These are phyloP conservation scores for Dioscorea alata DNA, from an alignment of 106 monocot genomes.

Conservation along the genomic window DNA sequence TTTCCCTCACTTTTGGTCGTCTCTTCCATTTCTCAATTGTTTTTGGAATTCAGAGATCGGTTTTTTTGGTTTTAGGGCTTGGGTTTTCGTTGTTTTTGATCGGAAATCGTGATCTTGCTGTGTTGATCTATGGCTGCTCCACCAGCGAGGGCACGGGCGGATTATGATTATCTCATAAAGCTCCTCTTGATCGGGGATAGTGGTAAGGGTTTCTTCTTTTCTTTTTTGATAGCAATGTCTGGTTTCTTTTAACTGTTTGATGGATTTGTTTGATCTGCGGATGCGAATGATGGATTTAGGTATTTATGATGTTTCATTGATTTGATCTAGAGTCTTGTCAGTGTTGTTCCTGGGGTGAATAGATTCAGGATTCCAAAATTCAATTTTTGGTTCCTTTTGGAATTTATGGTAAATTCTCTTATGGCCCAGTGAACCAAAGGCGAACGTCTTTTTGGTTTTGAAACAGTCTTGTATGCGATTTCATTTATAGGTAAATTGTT, in stretches of 20 bases:
- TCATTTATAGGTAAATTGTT: too few species aligned
- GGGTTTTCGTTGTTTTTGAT: too few species aligned
- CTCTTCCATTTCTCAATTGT: background rate
- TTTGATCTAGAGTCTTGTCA: too few species aligned
- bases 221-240: background rate
- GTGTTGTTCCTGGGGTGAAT: too few species aligned
- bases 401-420: too few species aligned
- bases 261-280: background rate
- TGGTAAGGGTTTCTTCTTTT: conserved; percentile 8
- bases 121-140: conserved; percentile 63
- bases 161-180: conserved; percentile 90
- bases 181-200: conserved; percentile 51
- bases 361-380: too few species aligned
- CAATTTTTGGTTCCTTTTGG: too few species aligned
- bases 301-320: too few species aligned
- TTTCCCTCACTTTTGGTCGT: background rate
- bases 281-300: background rate
- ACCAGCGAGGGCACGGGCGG: conserved; percentile 77
- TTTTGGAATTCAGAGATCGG: background rate
- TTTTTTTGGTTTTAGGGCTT: background rate
- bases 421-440: too few species aligned
- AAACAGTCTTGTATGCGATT: too few species aligned
- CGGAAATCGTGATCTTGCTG: too few species aligned
- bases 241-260: background rate
- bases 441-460: too few species aligned